Conservation (phyloP, 805 yeast genomes). For the Saccharomycopsis microspora region DNA sequence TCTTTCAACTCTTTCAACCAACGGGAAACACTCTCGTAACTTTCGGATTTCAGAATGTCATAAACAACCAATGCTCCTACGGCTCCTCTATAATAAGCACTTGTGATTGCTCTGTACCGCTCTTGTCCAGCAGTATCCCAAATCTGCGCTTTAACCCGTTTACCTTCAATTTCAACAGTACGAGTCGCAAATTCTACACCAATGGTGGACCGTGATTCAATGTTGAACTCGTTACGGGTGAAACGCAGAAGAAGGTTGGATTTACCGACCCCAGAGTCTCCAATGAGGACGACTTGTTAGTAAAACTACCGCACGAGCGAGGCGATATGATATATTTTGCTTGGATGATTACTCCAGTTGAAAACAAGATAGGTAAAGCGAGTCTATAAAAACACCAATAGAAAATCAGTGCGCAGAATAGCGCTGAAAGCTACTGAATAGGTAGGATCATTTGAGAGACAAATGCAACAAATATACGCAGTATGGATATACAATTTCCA, state of each 20-base stretch:
- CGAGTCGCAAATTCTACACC: conserved; percentile 98
- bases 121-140: conserved; percentile 99
- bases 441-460: too few relatives aligned
- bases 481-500: too few relatives aligned
- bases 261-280: conserved; percentile 96
- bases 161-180: conserved; percentile 79
- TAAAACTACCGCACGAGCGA: background rate
- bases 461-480: too few relatives aligned
- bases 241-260: conserved; percentile 88
- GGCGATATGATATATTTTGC: background rate
- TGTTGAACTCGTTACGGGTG: conserved; percentile 90
- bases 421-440: too few relatives aligned
- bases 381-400: too few relatives aligned
- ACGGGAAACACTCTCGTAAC: conserved; percentile 75
- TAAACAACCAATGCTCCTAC: conserved; percentile 94
- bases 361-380: background rate
- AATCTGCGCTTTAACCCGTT: conserved; percentile 78
- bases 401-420: too few relatives aligned
- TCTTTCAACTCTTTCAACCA: conserved; percentile 88
- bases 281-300: conserved; percentile 69
- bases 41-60: conserved; percentile 84
- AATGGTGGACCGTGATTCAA: conserved; percentile 88
- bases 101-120: conserved; percentile 93
- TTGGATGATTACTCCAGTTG: background rate
- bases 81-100: conserved; percentile 96